Base-by-base conservation (phyloP, 352 stramenopile species). In the Pythium vanterpoolii region DNA sequence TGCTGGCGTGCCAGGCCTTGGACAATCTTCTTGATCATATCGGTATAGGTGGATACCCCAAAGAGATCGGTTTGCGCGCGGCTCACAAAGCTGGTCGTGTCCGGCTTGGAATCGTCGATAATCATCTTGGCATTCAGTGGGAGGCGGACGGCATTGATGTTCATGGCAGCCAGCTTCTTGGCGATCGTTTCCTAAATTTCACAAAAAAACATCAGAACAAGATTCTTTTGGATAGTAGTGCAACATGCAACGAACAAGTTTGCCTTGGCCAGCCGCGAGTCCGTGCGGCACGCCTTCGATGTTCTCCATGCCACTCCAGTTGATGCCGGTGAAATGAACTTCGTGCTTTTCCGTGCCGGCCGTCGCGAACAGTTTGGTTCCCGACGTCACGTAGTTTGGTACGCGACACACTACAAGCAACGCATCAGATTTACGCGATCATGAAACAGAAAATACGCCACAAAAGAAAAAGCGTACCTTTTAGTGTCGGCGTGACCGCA, bases 261-360 rank as follows among this genome's bases (percentile, higher is more conserved):
- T 79, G 42, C 66, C 77, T 70, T 91, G 81, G 19, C 82, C 80
- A 5, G 69, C 79, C 0, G 82, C 81, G 4, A 93, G 71, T 9
- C 84, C 84, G 51, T 93, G 81, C 1, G 84, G 84, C 21, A 93
- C 82, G 13, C 84, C 84, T 46, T 91, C 82, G 0, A 65, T 27
- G 61, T 93, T 91, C 68, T 93, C 84, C 84, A 93, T 93, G 50
- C 84, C 84, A 47, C 82, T 93, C 84, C 84, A 93, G 66, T 93
- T 93, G 68, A 93, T 89, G 33, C 84, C 84, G n/a, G 81, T 93
- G 52, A 93, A 87, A 40, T 83, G 73, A 7, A 93, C 65, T 44
- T 86, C 73, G 59, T 87, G 55, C 56, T 84, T 83, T 13, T 73
- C 52, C 33, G 77, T 73, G 24, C 70, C 78, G 51, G 79, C 66